These are phyloP conservation scores for Hypoxylon cercidicola DNA, from an alignment of 495 filamentous ascomycete species.

Conservation along the genomic window DNA sequence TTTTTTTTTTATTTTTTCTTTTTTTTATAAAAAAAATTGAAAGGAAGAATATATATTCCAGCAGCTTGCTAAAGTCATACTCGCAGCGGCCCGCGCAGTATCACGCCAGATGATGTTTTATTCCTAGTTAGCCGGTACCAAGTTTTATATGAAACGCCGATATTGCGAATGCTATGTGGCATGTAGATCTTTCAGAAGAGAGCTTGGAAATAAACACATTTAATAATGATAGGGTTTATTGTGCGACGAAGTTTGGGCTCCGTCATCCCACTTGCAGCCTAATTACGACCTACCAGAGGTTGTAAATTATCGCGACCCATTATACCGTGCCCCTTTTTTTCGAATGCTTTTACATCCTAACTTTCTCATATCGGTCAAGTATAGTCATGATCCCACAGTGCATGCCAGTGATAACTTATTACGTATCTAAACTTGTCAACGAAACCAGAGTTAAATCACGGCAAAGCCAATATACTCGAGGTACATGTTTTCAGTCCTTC, in stretches of 20 bases:
- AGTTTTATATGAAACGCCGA: constrained; percentile 9
- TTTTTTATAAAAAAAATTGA: too few species aligned
- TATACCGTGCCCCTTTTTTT: too few species aligned
- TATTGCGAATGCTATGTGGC: constrained; percentile 16
- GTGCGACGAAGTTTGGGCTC: constrained; percentile 10
- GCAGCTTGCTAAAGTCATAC: not conserved
- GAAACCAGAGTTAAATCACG: not conserved
- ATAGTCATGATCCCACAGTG: too few species aligned
- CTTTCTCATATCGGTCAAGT: too few species aligned
- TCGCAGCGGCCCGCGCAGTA: not conserved
- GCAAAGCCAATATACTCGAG: too few species aligned
- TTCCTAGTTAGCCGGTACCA: constrained; percentile 9
- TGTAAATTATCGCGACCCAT: not conserved
- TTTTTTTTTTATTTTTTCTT: constrained; percentile 1
- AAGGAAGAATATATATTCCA: too few species aligned
- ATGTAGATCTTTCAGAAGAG: constrained; percentile 8
- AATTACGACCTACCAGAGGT: not conserved
- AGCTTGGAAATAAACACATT: not conserved
- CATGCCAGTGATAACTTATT: too few species aligned
- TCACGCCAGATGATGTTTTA: constrained; percentile 3
- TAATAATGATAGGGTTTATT: constrained; percentile 7
- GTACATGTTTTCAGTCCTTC: not conserved
- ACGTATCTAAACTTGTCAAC: not conserved
- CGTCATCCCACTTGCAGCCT: not conserved
- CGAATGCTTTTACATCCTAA: too few species aligned